A percentile compares a stretch with the other conserved stretches of the same genome.
Conservation (phyloP, 2,329 filamentous ascomycete genomes). For the Beauveria bassiana region DNA sequence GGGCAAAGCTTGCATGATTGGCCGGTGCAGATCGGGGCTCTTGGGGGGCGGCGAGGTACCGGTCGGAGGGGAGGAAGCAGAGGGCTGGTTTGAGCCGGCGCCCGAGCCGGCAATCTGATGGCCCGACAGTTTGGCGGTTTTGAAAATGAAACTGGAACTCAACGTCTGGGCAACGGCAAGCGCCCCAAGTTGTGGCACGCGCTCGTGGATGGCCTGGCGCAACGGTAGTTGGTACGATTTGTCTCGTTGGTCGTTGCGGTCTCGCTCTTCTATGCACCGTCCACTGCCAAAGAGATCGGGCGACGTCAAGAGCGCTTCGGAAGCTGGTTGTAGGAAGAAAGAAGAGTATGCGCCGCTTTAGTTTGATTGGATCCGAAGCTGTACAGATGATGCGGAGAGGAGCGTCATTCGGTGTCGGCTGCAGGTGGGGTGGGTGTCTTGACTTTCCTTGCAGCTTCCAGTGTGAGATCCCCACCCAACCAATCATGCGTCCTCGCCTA, state of each 20-base stretch:
- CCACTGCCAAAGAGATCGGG: background rate
- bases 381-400: background rate
- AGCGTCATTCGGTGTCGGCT: background rate
- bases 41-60: slow-evolving; percentile 1
- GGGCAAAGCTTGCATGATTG: slow-evolving; percentile 58
- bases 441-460: background rate
- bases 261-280: background rate
- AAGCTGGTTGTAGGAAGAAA: background rate
- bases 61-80: background rate
- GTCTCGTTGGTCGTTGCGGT: background rate
- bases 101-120: slow-evolving; percentile 28
- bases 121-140: slow-evolving; percentile 35
- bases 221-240: background rate
- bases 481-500: background rate
- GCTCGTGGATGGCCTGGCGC: background rate
- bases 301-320: background rate
- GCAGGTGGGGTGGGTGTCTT: background rate
- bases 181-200: background rate
- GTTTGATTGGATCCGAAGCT: background rate
- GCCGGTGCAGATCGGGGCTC: slow-evolving; percentile 34
- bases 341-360: background rate
- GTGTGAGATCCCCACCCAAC: background rate
- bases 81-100: slow-evolving; percentile 20
- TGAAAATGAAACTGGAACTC: background rate
- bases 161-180: background rate